phyloP scores from a whole-genome alignment of 331 rosid species.

The Malus hybrid region DNA sequence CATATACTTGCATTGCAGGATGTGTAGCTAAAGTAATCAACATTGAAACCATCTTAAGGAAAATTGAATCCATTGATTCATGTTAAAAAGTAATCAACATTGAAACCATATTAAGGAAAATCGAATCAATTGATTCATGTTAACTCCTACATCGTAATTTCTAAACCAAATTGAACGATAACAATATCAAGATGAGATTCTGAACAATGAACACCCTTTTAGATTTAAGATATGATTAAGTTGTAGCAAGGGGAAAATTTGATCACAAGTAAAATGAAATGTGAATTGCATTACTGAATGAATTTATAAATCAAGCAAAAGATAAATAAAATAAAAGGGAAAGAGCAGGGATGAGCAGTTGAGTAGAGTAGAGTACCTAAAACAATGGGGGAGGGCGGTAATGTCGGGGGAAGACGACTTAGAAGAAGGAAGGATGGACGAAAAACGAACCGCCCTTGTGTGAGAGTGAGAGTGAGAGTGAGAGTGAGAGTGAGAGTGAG shows the following conservation, averaged over 20 bases:
- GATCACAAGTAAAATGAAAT: neutral
- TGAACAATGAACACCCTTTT: too few relatives aligned
- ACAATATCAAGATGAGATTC: neutral
- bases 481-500: neutral
- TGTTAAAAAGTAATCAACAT: neutral
- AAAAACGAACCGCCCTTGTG: neutral
- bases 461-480: neutral
- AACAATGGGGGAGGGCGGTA: slow-evolving; percentile 36
- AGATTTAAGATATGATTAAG: neutral
- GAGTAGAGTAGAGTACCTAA: slow-evolving; percentile 38
- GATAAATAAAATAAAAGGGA: neutral
- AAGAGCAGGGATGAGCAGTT: neutral
- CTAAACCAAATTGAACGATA: neutral
- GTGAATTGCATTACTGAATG: neutral
- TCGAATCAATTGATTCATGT: neutral
- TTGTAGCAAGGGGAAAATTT: too few relatives aligned
- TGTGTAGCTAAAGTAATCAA: neutral
- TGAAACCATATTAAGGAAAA: neutral
- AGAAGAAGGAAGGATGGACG: slow-evolving; percentile 20
- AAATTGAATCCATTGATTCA: too few relatives aligned
- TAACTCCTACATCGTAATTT: too few relatives aligned
- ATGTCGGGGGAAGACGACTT: slow-evolving; percentile 33
- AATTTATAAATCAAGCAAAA: neutral
- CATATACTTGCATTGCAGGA: too few relatives aligned
- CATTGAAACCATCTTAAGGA: too few relatives aligned